Evolutionary conservation across 1,139 yeast species (phyloP).

Genomic region (Candida sp.): DNA sequence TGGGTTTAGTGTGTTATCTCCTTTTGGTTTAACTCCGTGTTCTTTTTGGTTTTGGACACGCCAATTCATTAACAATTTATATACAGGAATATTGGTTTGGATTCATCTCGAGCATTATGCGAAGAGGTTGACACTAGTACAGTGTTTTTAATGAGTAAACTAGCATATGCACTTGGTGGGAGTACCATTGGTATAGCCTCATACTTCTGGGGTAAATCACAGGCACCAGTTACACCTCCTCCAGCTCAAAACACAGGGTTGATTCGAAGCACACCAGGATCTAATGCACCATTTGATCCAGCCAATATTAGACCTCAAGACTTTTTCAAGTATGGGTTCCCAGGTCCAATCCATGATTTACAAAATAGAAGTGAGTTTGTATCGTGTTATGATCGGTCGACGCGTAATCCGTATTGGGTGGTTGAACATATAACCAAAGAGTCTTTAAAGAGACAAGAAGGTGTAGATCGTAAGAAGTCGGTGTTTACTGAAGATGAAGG

Average conservation of each 20-base stretch:
- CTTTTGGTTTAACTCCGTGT: too few relatives aligned
- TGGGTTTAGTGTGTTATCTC: too few relatives aligned
- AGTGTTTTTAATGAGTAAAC: slow-evolving; percentile 40
- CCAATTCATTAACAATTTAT: too few relatives aligned
- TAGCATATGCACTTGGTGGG: slow-evolving; percentile 28
- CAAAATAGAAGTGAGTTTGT: slow-evolving; percentile 72
- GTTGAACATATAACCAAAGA: slow-evolving; percentile 86
- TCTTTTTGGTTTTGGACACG: too few relatives aligned
- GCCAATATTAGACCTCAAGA: slow-evolving; percentile 60
- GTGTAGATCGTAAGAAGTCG: slow-evolving; percentile 76
- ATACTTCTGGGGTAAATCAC: slow-evolving; percentile 40
- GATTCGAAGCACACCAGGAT: background rate
- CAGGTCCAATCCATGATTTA: slow-evolving; percentile 90
- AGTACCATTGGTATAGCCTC: slow-evolving; percentile 42
- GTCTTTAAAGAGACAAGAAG: slow-evolving; percentile 46
- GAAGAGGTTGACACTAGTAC: too few relatives aligned
- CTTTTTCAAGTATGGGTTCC: slow-evolving; percentile 87
- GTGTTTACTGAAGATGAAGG: slow-evolving; percentile 82
- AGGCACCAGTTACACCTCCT: slow-evolving; percentile 11
- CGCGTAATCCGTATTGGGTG: slow-evolving; percentile 85
- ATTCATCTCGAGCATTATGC: too few relatives aligned
- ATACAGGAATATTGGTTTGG: too few relatives aligned
- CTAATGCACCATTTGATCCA: slow-evolving; percentile 20
- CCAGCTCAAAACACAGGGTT: slow-evolving; percentile 7
- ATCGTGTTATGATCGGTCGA: slow-evolving; percentile 82